A percentile compares a stretch with the other conserved stretches of the same genome.
phyloP scores from a whole-genome alignment of 768 basidiomycete species.

The Suillus hirtellus region DNA sequence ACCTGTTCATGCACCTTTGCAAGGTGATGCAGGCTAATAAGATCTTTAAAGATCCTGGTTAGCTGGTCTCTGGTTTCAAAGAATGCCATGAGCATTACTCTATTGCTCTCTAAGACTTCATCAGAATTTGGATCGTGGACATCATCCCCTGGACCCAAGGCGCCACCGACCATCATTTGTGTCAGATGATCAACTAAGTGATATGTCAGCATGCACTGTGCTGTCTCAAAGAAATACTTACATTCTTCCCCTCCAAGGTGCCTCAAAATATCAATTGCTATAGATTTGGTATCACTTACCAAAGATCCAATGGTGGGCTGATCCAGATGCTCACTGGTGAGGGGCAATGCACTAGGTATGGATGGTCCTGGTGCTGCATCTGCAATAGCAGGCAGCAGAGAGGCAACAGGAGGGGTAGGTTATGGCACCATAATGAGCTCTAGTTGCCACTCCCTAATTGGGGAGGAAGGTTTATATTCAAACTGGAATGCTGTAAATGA shows the following conservation, averaged over 20 bases:
- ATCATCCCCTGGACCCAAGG: background rate
- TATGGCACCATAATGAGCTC: background rate
- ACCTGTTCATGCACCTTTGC: background rate
- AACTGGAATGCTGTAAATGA: background rate
- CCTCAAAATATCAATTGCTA: background rate
- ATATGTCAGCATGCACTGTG: too few relatives aligned
- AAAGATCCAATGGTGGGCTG: background rate
- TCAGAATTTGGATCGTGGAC: background rate
- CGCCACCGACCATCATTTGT: too few relatives aligned
- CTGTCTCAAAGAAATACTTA: too few relatives aligned
- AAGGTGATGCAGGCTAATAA: background rate
- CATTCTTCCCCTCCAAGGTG: too few relatives aligned
- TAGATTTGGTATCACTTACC: background rate
- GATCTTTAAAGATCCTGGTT: background rate
- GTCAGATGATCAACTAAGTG: too few relatives aligned
- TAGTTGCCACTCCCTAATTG: background rate
- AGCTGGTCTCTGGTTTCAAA: background rate
- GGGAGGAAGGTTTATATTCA: background rate
- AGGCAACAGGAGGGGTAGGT: background rate
- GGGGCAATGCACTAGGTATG: too few relatives aligned
- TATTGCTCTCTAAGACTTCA: background rate
- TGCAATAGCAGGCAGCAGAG: background rate
- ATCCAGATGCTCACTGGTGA: background rate
- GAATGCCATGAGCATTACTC: background rate
- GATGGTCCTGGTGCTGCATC: background rate